Percentiles rank a stretch among this genome's conserved stretches.
These are phyloP conservation scores for Penicillium sp. DNA, from an alignment of 2,329 filamentous ascomycete species.

Conservation along the genomic window DNA sequence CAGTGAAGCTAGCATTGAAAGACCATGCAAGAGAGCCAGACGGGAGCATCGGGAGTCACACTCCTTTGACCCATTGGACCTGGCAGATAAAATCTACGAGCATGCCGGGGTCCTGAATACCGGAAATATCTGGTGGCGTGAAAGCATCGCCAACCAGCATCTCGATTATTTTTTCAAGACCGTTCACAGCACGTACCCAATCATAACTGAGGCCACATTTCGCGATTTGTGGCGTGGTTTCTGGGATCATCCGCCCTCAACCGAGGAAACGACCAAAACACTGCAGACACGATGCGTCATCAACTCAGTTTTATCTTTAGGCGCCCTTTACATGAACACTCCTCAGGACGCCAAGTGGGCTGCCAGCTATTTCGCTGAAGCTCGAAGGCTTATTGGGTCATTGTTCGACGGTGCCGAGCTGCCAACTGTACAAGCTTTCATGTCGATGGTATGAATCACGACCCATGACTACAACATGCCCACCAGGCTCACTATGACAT, in stretches of 20 bases:
- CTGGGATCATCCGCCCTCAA: not conserved
- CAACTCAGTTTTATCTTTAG: not conserved
- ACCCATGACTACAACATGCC: not conserved
- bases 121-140: not conserved
- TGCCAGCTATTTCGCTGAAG: not conserved
- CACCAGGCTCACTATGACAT: not conserved
- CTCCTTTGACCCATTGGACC: not conserved
- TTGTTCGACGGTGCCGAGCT: not conserved
- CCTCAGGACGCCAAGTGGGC: not conserved
- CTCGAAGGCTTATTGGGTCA: not conserved
- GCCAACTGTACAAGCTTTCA: slow-evolving; percentile 3
- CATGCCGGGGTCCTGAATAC: not conserved
- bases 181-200: not conserved
- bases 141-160: not conserved
- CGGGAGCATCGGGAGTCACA: not conserved
- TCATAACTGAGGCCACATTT: not conserved
- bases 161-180: not conserved
- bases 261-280: not conserved
- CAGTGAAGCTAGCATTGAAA: not conserved
- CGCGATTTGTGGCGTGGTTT: not conserved
- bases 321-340: slow-evolving; percentile 1
- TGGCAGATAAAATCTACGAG: not conserved
- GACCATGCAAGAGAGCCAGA: not conserved
- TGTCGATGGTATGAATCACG: slow-evolving; percentile 4
- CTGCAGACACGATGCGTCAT: not conserved